These are phyloP conservation scores for Diospyros lotus DNA, from an alignment of 148 eudicot species.

Conservation along the genomic window DNA sequence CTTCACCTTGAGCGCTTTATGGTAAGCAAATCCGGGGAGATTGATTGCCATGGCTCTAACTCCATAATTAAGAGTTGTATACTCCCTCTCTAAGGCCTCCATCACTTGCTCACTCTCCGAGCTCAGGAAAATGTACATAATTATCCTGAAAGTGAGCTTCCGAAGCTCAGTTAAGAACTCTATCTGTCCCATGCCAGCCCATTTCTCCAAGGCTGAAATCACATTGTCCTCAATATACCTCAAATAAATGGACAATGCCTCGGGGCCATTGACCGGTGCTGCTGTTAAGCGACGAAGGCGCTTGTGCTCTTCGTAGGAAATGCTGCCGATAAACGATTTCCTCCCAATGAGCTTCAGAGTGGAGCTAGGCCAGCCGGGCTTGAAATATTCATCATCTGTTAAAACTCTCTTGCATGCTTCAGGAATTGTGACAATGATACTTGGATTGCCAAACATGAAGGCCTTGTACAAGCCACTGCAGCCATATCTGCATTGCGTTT, in stretches of 20 bases:
- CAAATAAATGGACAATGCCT: conserved; percentile 65
- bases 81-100: conserved; percentile 69
- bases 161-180: conserved; percentile 69
- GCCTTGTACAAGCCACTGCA: conserved; percentile 67
- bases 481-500: conserved; percentile 55
- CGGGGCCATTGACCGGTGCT: conserved; percentile 84
- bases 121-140: conserved; percentile 74
- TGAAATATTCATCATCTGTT: conserved; percentile 77
- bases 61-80: conserved; percentile 62
- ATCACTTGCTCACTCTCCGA: conserved; percentile 59
- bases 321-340: conserved; percentile 67
- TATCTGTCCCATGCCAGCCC: conserved; percentile 67
- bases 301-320: conserved; percentile 70
- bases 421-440: conserved; percentile 62
- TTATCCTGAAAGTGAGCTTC: conserved; percentile 67
- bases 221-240: conserved; percentile 62
- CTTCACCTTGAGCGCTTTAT: conserved; percentile 70
- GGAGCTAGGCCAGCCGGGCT: conserved; percentile 84
- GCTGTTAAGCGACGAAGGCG: conserved; percentile 72
- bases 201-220: conserved; percentile 42
- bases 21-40: conserved; percentile 77
- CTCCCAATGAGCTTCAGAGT: conserved; percentile 62
- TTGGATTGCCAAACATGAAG: conserved; percentile 79
- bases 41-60: conserved; percentile 83
- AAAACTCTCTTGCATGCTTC: conserved; percentile 66